phyloP scores from a whole-genome alignment of 2,329 filamentous ascomycete genomes.

The Fusarium pseudoanthophilum region DNA sequence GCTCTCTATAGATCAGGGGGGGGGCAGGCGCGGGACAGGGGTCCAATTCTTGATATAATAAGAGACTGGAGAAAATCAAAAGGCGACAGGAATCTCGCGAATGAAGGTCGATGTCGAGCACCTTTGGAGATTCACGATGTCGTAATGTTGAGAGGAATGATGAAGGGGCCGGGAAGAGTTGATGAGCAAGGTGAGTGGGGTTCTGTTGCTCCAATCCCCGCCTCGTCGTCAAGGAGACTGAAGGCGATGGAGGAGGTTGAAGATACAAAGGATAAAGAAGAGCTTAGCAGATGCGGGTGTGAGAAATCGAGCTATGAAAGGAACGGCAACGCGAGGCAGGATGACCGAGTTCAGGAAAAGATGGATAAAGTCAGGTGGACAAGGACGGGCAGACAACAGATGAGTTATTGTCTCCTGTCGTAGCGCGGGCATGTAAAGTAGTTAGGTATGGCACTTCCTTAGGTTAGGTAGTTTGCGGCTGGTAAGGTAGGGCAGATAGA shows the following conservation, averaged over 20 bases:
- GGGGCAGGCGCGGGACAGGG: background rate
- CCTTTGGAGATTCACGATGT: conserved; percentile 3
- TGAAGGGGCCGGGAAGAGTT: conserved; percentile 23
- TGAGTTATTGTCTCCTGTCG: conserved; percentile 9
- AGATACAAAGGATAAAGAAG: conserved; percentile 6
- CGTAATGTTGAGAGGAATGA: conserved; percentile 25
- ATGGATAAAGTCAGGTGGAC: conserved; percentile 8
- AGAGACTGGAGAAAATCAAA: background rate
- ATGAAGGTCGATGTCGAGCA: conserved; percentile 2
- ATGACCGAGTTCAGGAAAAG: conserved; percentile 6
- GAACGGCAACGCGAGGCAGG: background rate
- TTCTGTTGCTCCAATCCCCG: conserved; percentile 34
- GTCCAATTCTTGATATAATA: conserved; percentile 6
- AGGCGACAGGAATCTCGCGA: background rate
- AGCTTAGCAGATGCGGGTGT: conserved; percentile 1
- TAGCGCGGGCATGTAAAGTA: background rate
- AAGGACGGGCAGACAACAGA: background rate
- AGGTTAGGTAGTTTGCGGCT: background rate
- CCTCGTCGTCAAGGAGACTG: conserved; percentile 27
- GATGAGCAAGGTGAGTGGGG: conserved; percentile 36
- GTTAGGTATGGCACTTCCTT: background rate
- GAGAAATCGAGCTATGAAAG: background rate
- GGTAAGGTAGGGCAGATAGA: conserved; percentile 9
- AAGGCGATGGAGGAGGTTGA: conserved; percentile 4
- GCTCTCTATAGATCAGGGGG: conserved; percentile 21